Base-by-base conservation (phyloP, 441 rosid genomes). In the Jatropha multifida region DNA sequence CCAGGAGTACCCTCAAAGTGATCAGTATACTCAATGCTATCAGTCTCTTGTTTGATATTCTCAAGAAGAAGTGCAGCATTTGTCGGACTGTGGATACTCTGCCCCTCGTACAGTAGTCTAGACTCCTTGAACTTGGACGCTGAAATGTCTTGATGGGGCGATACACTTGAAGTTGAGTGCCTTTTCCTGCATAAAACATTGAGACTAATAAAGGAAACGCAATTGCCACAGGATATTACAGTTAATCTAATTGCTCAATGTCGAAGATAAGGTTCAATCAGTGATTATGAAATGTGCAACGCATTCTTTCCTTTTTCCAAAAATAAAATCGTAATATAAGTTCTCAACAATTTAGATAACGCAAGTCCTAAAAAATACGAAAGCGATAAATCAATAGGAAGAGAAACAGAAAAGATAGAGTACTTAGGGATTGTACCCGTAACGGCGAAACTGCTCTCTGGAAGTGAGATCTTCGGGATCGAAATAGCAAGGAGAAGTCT, bases 41-140 rank as follows among this genome's bases (percentile, higher is more conserved):
- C 89, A 77, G 85, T 96, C 86, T 94, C 99, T 75, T 90, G 94
- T 76, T 96, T 96, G 71, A 96, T 94, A 78, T 92, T 90, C 83
- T 96, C 98, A 72, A 96, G 97, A 76, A 96, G 88, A 77, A 96
- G 91, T 40, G 96, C 96, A 0, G 98, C 90, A 70, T 96, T 96
- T 15, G 94, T 90, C 8, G 97, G 99, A 81, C 98, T 92, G 79
- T 96, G 98, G 78, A 95, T 93, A 76, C 75, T 76, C 51, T 87
- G 85, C 38, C 98, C 97, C 69, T 95, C 99, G 56, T 89, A 92
- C 27, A 94, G 83, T 71, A 94, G 78, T 79, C 93, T 83, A 48
- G 89, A 81, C 81, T 87, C 92, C 69, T 87, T 88, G 78, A 87
- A 86, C 83, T 88, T 90, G 3, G 89, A 81, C 77, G 76, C 80